phyloP scores from a whole-genome alignment of 495 filamentous ascomycete species.

The Penicillium parvum region DNA sequence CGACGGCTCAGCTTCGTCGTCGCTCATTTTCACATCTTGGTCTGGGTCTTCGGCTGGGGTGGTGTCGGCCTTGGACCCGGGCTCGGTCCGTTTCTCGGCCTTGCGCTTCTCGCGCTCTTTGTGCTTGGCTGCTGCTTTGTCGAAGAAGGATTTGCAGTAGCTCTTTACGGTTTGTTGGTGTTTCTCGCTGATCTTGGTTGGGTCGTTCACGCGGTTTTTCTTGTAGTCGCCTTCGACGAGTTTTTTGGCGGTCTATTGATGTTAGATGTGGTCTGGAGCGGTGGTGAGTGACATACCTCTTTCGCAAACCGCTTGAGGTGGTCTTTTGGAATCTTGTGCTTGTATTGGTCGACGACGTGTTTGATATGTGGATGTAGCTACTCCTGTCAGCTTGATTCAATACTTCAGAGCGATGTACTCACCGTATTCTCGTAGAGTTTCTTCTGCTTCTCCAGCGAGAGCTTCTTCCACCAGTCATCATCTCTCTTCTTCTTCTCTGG shows the following conservation, averaged over 20 bases:
- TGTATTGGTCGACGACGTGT: slow-evolving; percentile 79
- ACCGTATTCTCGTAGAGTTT: slow-evolving; percentile 91
- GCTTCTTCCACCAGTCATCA: slow-evolving; percentile 74
- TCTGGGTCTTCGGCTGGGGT: slow-evolving; percentile 36
- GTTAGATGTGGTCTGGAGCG: slow-evolving; percentile 6
- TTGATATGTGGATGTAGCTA: slow-evolving; percentile 82
- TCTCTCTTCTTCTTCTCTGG: slow-evolving; percentile 57
- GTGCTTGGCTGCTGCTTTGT: slow-evolving; percentile 75
- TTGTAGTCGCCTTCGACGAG: slow-evolving; percentile 88
- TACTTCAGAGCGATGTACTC: slow-evolving; percentile 24
- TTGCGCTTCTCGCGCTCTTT: slow-evolving; percentile 63
- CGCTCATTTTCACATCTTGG: slow-evolving; percentile 49
- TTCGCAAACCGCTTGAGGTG: slow-evolving; percentile 84
- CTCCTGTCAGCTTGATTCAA: slow-evolving; percentile 6
- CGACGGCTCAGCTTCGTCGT: slow-evolving; percentile 45
- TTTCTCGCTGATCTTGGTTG: slow-evolving; percentile 70
- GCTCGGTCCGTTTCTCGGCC: slow-evolving; percentile 38
- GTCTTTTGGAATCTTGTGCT: slow-evolving; percentile 76
- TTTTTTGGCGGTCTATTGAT: slow-evolving; percentile 63
- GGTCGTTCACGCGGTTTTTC: slow-evolving; percentile 74
- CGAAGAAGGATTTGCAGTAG: slow-evolving; percentile 78
- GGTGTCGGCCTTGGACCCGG: slow-evolving; percentile 23
- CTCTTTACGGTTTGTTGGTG: slow-evolving; percentile 77
- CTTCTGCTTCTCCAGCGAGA: slow-evolving; percentile 80
- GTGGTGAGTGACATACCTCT: slow-evolving; percentile 50